Conservation (phyloP, 164 flowering plant genomes). For the Magnolia kwangsiensis region DNA sequence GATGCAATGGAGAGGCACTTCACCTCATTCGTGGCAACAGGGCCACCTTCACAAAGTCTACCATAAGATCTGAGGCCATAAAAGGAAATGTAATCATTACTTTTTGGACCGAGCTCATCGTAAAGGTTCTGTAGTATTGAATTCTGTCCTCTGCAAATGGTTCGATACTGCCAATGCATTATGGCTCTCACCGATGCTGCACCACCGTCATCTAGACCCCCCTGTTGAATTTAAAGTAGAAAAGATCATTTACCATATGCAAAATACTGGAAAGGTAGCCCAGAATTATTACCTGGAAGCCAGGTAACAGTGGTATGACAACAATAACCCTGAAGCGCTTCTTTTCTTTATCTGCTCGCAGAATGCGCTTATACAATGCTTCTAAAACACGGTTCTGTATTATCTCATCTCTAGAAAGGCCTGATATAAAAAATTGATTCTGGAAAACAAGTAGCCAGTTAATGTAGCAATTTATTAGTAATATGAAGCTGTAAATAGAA, state of each 20-base stretch:
- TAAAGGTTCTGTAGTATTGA: constrained; percentile 83
- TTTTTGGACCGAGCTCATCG: constrained; percentile 72
- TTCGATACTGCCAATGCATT: constrained; percentile 99
- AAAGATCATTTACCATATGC: not conserved
- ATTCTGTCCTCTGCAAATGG: constrained; percentile 79
- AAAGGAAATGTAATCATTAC: constrained; percentile 89
- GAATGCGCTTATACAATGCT: constrained; percentile 73
- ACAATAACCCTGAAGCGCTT: constrained; percentile 81
- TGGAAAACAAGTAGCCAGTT: constrained; percentile 36
- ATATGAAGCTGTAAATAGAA: not conserved
- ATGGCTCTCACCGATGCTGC: constrained; percentile 99
- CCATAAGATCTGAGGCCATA: constrained; percentile 93
- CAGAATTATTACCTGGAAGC: constrained; percentile 74
- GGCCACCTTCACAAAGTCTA: constrained; percentile 77
- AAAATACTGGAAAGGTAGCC: not conserved
- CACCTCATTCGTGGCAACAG: constrained; percentile 88
- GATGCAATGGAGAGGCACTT: constrained; percentile 3
- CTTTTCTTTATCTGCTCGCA: constrained; percentile 79
- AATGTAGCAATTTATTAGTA: constrained; percentile 19
- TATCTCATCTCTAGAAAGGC: constrained; percentile 82
- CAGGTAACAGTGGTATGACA: constrained; percentile 94
- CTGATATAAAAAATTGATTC: constrained; percentile 99
- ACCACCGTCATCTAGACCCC: constrained; percentile 94
- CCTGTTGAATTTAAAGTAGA: constrained; percentile 41
- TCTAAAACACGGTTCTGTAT: constrained; percentile 86